Evolutionary conservation across 164 flowering plant genomes (phyloP), one percentile per base, ranked within the genome.

Genomic region (Liriodendron chinense): DNA sequence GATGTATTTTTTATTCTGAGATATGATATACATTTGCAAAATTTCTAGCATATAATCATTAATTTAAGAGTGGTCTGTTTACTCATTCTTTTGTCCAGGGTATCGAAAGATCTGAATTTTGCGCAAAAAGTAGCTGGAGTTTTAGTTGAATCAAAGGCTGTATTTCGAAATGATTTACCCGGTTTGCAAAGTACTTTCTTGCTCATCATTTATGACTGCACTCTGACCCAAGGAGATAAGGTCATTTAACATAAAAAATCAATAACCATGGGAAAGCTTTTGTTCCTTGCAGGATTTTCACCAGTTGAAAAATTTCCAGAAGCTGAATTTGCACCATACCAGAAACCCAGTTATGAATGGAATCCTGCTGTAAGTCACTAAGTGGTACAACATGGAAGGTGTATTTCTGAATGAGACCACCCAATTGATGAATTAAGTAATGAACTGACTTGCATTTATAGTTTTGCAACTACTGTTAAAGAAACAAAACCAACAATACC

Each of bases 281-380:
- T 43, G 47, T 22, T 47, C 26, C 59, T 84, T 80, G 80, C 81
- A 92, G 97, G 94, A 68, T 89, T 90, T 75, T 96, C 99, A 81
- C 98, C 98, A 16, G 97, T 77, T 75, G 86, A 81, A 49, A 91
- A 88, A 81, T 96, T 94, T 80, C 98, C 99, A 25, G 91, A 86
- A 80, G 89, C 91, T 65, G 85, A 88, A 77, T 96, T 96, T 83
- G 85, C 98, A 72, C 92, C 98, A 10, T 96, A 96, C 74, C 57
- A 71, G 64, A 87, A 71, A 70, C 63, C n/a, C 56, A 84, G 65
- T 75, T 91, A 89, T 80, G 85, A 88, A 69, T 96, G 99, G 99
- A 96, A 96, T 76, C 96, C 95, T 71, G 69, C 65, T 83, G 99
- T 95, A 91, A 84, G 98, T 83, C 79, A 70, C 78, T 49, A 72